Percentiles rank a stretch among this genome's conserved stretches.
These are phyloP conservation scores for Solanum lignicaule DNA, from an alignment of 257 asterid genomes.

Conservation along the genomic window DNA sequence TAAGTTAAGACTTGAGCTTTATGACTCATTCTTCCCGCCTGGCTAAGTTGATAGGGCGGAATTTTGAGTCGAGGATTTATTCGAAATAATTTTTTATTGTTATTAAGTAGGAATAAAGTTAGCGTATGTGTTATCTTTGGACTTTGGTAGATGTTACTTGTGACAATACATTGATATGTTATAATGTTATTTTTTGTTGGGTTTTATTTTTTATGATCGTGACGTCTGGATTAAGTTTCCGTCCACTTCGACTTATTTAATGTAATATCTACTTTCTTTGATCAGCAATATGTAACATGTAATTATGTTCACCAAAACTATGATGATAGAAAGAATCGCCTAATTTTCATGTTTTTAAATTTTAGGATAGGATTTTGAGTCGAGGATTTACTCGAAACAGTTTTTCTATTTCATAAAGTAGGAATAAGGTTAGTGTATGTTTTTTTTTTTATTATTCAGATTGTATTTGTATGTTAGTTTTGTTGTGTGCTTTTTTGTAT, in stretches of 20 bases:
- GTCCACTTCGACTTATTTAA: too few species aligned
- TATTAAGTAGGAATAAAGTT: not conserved
- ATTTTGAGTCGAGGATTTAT: not conserved
- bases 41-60: not conserved
- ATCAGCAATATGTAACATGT: too few species aligned
- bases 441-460: too few species aligned
- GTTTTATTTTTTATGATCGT: too few species aligned
- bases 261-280: too few species aligned
- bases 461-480: too few species aligned
- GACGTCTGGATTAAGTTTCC: too few species aligned
- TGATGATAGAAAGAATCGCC: not conserved
- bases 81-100: too few species aligned
- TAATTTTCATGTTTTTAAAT: too few species aligned
- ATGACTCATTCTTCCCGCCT: not conserved
- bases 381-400: not conserved
- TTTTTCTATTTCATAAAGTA: not conserved
- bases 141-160: too few species aligned
- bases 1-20: not conserved
- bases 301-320: not conserved
- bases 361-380: not conserved
- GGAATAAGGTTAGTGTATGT: not conserved
- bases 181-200: too few species aligned
- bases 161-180: too few species aligned
- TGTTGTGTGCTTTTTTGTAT: not conserved
- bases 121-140: not conserved